phyloP scores from a whole-genome alignment of 345 rosid species.

The Laguncularia racemosa region DNA sequence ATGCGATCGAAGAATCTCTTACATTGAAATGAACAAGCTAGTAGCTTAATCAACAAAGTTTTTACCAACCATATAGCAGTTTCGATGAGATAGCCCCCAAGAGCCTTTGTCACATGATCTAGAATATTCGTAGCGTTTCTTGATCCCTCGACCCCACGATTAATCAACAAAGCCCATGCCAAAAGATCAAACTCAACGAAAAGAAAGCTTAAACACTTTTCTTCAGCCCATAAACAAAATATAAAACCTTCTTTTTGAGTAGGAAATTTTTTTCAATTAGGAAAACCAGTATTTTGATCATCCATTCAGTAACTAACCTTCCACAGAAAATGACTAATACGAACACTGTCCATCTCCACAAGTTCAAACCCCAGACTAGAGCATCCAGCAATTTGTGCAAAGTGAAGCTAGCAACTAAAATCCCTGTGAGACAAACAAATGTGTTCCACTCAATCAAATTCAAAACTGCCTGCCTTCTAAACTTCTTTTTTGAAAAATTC shows the following conservation, averaged over 20 bases:
- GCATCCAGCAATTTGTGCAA: constrained; percentile 8
- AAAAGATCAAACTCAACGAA: constrained; percentile 26
- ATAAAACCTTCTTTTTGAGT: constrained; percentile 29
- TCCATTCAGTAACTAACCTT: constrained; percentile 20
- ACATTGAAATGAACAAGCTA: constrained; percentile 3
- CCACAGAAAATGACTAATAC: constrained; percentile 27
- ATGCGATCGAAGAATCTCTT: constrained; percentile 8
- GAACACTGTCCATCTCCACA: constrained; percentile 29
- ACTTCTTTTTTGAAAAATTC: background rate
- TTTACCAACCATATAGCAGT: constrained; percentile 3
- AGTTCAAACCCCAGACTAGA: constrained; percentile 16
- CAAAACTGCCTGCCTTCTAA: too few species aligned
- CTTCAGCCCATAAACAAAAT: constrained; percentile 26
- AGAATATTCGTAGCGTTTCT: constrained; percentile 1
- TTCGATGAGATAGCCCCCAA: background rate
- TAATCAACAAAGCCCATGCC: constrained; percentile 29
- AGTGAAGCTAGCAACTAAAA: constrained; percentile 15
- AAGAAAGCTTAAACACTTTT: constrained; percentile 25
- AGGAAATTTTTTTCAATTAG: constrained; percentile 28
- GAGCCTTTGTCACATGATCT: background rate
- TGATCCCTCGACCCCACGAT: constrained; percentile 16
- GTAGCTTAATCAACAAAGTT: constrained; percentile 1
- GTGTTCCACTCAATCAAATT: constrained; percentile 2
- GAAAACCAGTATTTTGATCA: constrained; percentile 22
- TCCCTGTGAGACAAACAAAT: background rate